Conservation (phyloP, 148 eudicot genomes). For the Arbutus unedo region DNA sequence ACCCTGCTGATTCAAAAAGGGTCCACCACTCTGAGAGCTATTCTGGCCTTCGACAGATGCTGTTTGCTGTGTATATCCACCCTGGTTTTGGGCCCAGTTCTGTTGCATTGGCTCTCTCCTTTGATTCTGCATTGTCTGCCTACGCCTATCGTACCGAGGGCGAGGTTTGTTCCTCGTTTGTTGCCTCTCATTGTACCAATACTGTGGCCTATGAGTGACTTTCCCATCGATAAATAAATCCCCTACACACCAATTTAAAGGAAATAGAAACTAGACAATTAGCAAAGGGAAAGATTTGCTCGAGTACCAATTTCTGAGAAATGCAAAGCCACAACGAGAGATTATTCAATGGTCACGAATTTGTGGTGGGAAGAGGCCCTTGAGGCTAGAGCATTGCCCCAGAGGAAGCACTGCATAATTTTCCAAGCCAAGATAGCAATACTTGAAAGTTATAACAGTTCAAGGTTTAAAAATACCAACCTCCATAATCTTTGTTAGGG, state of each 20-base stretch:
- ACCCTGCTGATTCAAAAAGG: constrained; percentile 22
- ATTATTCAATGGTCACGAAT: too few species aligned
- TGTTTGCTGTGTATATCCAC: constrained; percentile 18
- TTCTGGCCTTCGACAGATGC: constrained; percentile 20
- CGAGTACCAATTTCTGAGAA: not conserved
- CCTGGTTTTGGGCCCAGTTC: constrained; percentile 25
- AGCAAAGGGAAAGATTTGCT: not conserved
- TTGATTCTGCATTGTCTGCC: constrained; percentile 53
- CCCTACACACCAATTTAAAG: constrained; percentile 37
- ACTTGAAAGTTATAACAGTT: not conserved
- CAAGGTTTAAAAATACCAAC: constrained; percentile 32
- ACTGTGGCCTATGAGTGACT: constrained; percentile 81
- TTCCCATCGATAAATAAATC: constrained; percentile 77
- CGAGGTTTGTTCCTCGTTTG: constrained; percentile 53
- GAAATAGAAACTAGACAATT: not conserved
- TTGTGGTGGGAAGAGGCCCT: too few species aligned
- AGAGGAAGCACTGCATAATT: too few species aligned
- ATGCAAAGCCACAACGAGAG: not conserved
- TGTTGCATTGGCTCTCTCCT: constrained; percentile 43
- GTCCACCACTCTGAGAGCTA: constrained; percentile 21
- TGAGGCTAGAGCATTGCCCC: too few species aligned
- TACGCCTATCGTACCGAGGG: constrained; percentile 71
- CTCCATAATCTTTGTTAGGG: constrained; percentile 97
- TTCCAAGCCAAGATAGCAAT: not conserved
- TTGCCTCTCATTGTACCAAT: constrained; percentile 56